Evolutionary conservation across 768 basidiomycete species (phyloP), one percentile per base, ranked within the genome.

Genomic region (Pseudohyphozyma bogoriensis): DNA sequence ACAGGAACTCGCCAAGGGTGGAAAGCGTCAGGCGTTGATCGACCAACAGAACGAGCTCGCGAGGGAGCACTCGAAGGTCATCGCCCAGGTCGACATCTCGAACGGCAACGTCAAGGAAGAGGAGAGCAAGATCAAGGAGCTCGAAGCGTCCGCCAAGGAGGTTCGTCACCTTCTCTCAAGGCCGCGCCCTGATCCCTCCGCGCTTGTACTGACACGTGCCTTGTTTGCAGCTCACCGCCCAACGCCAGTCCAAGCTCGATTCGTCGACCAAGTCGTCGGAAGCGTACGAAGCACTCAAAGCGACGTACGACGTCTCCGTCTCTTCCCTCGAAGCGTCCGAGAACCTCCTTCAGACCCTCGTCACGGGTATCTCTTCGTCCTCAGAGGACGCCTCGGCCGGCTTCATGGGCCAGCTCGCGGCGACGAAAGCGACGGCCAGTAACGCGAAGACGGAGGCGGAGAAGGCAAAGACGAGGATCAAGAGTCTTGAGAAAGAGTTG

Each of bases 321-420:
- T 76, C 79, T 7, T 79, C 83, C 32, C 79, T 93, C 12, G 72
- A 79, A 18, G 85, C 82, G 24, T 80, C 85, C 20, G 92, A 97
- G 73, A 89, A 91, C 68, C 85, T 97, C n/a, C 79, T 97, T 0
- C 93, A 97, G 73, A 89, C 89, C 0, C 82, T 97, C 24, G 79
- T 93, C 50, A 97, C 93, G 0, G 95, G 95, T 46, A 82, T 96
- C 13, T 83, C 90, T 2, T 85, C 86, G 6, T 79, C 77, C 42
- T 79, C 79, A 53, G 80, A 82, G 22, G 81, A 83, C 13, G 72
- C 69, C 28, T 84, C 86, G 12, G 89, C 91, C 3, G 95, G 95
- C 0, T 97, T 96, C 73, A 85, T 97, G 83, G 95, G 91, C 24
- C 92, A 96, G 72, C 81, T 99, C 44, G 87, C 91, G 1, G 84